Percentiles rank a stretch among this genome's conserved stretches.
Conservation (phyloP, 257 asterid genomes). For the Solanum virginianum region DNA sequence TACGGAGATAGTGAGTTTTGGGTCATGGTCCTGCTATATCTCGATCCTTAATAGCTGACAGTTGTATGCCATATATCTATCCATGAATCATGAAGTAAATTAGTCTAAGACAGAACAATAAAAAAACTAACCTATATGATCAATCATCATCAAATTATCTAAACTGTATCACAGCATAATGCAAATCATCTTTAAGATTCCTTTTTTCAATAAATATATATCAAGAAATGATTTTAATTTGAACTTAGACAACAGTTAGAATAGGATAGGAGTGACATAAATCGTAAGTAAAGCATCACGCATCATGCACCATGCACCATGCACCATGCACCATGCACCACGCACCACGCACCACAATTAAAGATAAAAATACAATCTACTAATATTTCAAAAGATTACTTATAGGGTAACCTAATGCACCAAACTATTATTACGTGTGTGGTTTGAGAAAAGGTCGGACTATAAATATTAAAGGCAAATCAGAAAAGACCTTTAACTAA, state of each 20-base stretch:
- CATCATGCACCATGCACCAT: too few species aligned
- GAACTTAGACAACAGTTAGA: background rate
- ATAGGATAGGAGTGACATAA: background rate
- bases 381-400: too few species aligned
- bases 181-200: background rate
- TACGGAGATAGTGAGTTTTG: background rate
- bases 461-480: too few species aligned
- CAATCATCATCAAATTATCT: background rate
- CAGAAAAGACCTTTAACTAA: too few species aligned
- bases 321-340: too few species aligned
- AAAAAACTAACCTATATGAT: background rate
- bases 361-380: too few species aligned
- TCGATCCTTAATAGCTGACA: background rate
- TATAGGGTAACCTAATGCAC: background rate
- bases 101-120: background rate
- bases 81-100: background rate
- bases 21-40: background rate
- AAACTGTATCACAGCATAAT: background rate
- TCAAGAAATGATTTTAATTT: background rate
- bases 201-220: background rate
- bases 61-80: background rate
- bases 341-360: too few species aligned
- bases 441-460: too few species aligned
- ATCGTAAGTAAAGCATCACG: background rate
- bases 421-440: too few species aligned